These are phyloP conservation scores for Ceratopteris richardii DNA, from an alignment of 75 land plant genomes.

Conservation along the genomic window DNA sequence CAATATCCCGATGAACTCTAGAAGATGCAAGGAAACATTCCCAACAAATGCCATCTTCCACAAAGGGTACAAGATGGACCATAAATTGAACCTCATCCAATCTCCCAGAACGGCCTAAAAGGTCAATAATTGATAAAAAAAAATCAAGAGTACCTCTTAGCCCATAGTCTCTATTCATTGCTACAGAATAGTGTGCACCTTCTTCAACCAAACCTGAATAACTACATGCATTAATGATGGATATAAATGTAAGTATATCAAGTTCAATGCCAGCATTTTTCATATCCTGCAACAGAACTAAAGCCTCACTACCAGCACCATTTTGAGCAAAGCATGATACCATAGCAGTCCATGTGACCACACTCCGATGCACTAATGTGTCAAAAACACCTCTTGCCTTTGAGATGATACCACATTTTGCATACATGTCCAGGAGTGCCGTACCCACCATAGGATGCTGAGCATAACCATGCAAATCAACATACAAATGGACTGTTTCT, in stretches of 20 bases:
- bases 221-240: slow-evolving; percentile 14
- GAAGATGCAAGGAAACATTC: slow-evolving; percentile 8
- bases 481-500: too few relatives aligned
- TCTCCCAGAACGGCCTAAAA: slow-evolving; percentile 30
- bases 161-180: slow-evolving; percentile 11
- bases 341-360: slow-evolving; percentile 22
- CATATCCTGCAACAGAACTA: slow-evolving; percentile 8
- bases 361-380: too few relatives aligned
- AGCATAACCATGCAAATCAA: too few relatives aligned
- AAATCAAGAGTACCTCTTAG: slow-evolving; percentile 21
- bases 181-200: slow-evolving; percentile 15
- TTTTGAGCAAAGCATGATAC: slow-evolving; percentile 3
- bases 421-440: too few relatives aligned
- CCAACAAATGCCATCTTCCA: background rate
- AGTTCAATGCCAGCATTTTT: background rate
- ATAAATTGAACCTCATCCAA: slow-evolving; percentile 22
- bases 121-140: slow-evolving; percentile 39
- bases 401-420: too few relatives aligned
- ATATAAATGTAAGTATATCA: slow-evolving; percentile 6
- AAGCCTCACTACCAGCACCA: slow-evolving; percentile 12
- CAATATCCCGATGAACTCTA: too few relatives aligned
- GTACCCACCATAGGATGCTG: too few relatives aligned
- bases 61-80: slow-evolving; percentile 11
- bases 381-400: too few relatives aligned
- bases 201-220: slow-evolving; percentile 29